These are phyloP conservation scores for Colletotrichum sp. DNA, from an alignment of 2,329 filamentous ascomycete species.

Conservation along the genomic window DNA sequence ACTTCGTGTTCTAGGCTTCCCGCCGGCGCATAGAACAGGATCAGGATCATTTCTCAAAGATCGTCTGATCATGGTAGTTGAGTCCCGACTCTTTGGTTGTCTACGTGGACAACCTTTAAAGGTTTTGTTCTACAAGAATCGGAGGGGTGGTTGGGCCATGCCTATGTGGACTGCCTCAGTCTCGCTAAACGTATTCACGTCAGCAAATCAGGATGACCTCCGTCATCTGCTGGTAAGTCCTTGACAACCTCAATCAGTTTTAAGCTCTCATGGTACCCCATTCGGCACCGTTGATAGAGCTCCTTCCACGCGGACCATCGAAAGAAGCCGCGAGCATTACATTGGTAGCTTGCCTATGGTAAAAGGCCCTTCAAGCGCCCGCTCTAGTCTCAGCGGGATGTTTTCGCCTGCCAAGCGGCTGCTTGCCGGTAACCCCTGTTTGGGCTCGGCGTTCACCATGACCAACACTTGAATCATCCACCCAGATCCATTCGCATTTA, in stretches of 20 bases:
- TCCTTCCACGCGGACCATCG: accelerated
- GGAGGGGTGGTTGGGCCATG: too few relatives aligned
- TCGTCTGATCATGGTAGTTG: not conserved
- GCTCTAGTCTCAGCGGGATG: not conserved
- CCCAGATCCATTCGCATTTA: not conserved
- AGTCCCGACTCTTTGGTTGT: not conserved
- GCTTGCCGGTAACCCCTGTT: not conserved
- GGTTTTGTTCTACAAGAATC: too few relatives aligned
- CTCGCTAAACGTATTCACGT: not conserved
- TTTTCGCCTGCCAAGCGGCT: not conserved
- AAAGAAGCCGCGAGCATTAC: not conserved
- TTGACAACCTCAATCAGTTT: not conserved
- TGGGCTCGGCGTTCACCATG: not conserved
- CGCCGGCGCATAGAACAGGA: not conserved
- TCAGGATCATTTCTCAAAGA: not conserved
- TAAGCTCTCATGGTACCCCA: too few relatives aligned
- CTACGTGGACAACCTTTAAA: not conserved
- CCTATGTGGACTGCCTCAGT: not conserved
- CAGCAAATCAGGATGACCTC: not conserved
- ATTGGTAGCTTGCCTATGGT: not conserved
- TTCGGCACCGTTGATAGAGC: too few relatives aligned
- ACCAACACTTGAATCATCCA: not conserved
- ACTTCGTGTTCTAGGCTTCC: not conserved
- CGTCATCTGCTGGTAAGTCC: not conserved
- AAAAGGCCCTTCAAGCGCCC: not conserved